Base-by-base conservation (phyloP, 805 yeast genomes). In the Lipomyces chichibuensis region DNA sequence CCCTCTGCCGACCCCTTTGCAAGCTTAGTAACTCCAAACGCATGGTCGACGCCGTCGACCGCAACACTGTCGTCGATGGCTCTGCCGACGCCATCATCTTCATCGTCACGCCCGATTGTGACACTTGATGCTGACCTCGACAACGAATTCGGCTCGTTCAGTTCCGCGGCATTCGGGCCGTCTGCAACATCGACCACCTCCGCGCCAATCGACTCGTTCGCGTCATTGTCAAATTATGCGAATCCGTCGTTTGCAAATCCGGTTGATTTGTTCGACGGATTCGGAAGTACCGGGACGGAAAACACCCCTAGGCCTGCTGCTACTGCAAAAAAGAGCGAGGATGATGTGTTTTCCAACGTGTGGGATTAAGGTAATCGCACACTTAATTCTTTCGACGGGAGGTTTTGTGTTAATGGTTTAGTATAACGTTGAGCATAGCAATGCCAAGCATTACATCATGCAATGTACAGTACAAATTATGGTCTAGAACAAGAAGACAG, bases 291-390 rank as follows among this genome's bases (percentile, higher is more conserved):
- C n/a, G 54, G 72, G 63, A 69, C 71, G 33, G 63, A 69, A 29
- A 35, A 62, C 8, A 37, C 67, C 23, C 46, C 67, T 7, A 25
- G 65, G 32, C 57, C 66, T 7, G 43, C 70, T n/a, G 54, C 65
- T n/a, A 52, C 66, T 65, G 55, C 63, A 63, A n/a, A 61, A 70
- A 63, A 62, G 43, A 64, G 65, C 27, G 79, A 74, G 9, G 81
- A 78, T 55, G 80, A 78, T 54, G 62, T 77, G 13, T 78, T 77
- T 67, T 74, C 74, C 20, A 79, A 79, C 64, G 81, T 79, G 25
- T 79, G 81, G 81, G 74, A 70, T 59, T 79, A 69, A 65, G 17
- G 27, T 4, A 37, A 37, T 29, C 7, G 32, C 32, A 5, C 32
- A 6, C 32, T n/a, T n/a, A 7, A n/a, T 43, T 43, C 49, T 43